These are phyloP conservation scores for Copromyces sp. DNA, from an alignment of 495 filamentous ascomycete species.

Conservation along the genomic window DNA sequence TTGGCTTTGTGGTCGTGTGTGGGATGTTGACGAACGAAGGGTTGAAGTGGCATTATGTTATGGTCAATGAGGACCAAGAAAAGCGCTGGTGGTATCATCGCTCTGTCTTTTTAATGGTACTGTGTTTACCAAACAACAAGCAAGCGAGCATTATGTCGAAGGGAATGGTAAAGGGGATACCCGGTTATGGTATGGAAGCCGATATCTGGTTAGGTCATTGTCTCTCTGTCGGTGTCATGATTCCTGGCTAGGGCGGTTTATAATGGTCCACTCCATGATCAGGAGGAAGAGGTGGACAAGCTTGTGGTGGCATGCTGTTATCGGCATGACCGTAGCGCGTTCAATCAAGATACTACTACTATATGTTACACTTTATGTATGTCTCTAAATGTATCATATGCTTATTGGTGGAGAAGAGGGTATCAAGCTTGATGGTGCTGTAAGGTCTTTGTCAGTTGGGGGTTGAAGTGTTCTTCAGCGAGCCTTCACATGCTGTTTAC, in stretches of 20 bases:
- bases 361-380: not conserved
- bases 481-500: not conserved
- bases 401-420: not conserved
- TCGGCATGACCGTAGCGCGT: not conserved
- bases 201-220: not conserved
- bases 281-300: not conserved
- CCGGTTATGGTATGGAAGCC: not conserved
- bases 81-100: not conserved
- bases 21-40: not conserved
- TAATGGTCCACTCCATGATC: not conserved
- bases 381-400: not conserved
- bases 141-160: not conserved
- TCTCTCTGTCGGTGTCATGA: not conserved
- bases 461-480: not conserved
- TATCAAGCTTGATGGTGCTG: not conserved
- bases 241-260: not conserved
- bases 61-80: not conserved
- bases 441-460: not conserved
- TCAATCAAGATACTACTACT: not conserved
- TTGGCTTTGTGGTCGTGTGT: not conserved
- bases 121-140: not conserved
- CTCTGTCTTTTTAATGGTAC: not conserved
- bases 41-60: not conserved
- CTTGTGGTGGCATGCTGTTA: not conserved
- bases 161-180: not conserved